phyloP scores from a whole-genome alignment of 2,329 filamentous ascomycete genomes.

The Pyrenophora graminea region DNA sequence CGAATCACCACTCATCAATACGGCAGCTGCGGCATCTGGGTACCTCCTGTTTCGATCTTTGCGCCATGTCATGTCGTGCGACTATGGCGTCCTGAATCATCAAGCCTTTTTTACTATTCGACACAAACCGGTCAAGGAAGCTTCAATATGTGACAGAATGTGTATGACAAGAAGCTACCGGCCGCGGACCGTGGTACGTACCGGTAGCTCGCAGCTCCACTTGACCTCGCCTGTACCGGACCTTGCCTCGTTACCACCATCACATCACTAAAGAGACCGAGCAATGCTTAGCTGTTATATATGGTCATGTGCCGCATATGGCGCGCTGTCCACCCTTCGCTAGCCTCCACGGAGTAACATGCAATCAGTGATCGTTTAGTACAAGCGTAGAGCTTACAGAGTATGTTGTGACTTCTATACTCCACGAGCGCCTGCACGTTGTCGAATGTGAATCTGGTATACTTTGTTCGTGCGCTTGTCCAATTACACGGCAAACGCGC shows the following conservation, averaged over 20 bases:
- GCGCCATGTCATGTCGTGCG: slow-evolving; percentile 2
- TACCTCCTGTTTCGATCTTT: slow-evolving; percentile 10
- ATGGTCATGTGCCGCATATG: neutral
- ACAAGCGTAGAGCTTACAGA: no score
- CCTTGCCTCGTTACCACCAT: neutral
- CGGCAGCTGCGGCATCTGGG: slow-evolving; percentile 20
- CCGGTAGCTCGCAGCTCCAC: neutral
- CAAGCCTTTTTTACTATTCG: neutral
- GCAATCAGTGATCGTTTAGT: no score
- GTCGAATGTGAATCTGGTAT: no score
- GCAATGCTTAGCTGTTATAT: neutral
- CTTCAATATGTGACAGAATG: slow-evolving; percentile 5
- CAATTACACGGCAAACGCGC: neutral
- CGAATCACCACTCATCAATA: slow-evolving; percentile 24
- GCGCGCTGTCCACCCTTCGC: neutral
- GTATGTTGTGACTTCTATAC: no score
- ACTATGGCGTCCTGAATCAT: slow-evolving; percentile 7
- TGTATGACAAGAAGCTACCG: slow-evolving; percentile 22
- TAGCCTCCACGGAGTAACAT: neutral
- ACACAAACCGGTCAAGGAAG: neutral
- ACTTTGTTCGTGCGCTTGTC: no score
- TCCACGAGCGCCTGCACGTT: no score
- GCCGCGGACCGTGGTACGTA: slow-evolving; percentile 24
- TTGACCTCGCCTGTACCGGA: no score
- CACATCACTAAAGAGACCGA: neutral